phyloP scores from a whole-genome alignment of 2,329 filamentous ascomycete genomes.

The Parasarocladium wereldwijsianum region DNA sequence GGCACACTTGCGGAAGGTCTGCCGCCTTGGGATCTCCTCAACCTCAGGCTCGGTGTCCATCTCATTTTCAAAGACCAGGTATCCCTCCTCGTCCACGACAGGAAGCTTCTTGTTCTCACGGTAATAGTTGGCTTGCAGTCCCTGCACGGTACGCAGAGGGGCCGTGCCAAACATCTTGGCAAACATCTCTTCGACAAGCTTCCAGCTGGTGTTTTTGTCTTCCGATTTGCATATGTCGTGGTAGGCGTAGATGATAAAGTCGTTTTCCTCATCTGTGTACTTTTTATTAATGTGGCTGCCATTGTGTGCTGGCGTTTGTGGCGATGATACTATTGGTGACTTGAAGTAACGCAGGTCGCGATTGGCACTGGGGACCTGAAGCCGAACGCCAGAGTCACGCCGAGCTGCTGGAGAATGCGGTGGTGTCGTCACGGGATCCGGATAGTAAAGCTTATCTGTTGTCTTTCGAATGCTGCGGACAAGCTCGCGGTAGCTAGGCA shows the following conservation, averaged over 20 bases:
- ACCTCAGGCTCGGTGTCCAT: constrained; percentile 22
- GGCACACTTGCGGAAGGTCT: too few species aligned
- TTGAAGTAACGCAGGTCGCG: too few species aligned
- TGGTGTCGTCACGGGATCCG: too few species aligned
- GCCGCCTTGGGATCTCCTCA: too few species aligned
- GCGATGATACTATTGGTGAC: too few species aligned
- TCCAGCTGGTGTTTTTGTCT: constrained; percentile 25
- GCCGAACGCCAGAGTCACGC: too few species aligned
- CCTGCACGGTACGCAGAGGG: constrained; percentile 23
- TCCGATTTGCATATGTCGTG: too few species aligned
- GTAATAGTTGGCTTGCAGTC: constrained; percentile 28
- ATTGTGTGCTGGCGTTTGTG: constrained; percentile 18
- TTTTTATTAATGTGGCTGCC: constrained; percentile 27
- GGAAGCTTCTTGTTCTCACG: constrained; percentile 27
- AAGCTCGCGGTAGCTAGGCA: too few species aligned
- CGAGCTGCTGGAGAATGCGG: too few species aligned
- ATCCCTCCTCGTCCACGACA: constrained; percentile 23
- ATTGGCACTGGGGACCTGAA: too few species aligned
- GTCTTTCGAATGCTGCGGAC: too few species aligned
- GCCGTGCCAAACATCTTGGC: constrained; percentile 21
- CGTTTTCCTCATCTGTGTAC: constrained; percentile 26
- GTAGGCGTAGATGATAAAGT: constrained; percentile 29
- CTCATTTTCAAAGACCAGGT: constrained; percentile 23
- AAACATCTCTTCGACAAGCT: constrained; percentile 23
- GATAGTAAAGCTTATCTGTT: too few species aligned